Evolutionary conservation across 2,329 filamentous ascomycete species (phyloP), one percentile per base, ranked within the genome.

Genomic region (Verticillium isaacii): DNA sequence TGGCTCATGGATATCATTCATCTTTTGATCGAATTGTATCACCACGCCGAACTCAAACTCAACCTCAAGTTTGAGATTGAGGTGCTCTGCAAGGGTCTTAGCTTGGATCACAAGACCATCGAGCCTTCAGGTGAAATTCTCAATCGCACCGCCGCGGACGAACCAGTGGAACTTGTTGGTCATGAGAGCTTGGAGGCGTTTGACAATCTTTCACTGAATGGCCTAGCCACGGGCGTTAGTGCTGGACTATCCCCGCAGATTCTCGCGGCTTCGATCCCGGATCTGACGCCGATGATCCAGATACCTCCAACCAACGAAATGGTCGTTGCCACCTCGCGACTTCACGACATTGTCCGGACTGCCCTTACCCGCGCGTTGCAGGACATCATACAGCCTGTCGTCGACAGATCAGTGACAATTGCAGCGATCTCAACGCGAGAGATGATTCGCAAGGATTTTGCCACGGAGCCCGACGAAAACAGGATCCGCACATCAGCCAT

Each of bases 21-120:
- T 66, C 81, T 98, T 8, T 83, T 99, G 39, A 91, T 97, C 69
- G 96, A 99, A 71, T 83, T 99, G 4, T 99, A 99, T 71, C 90
- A 97, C 70, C 90, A 91, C 69, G 92, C 92, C 15, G 94, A 97
- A 68, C 80, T 99, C 61, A 98, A 98, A 74, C 85, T 99, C 41
- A 98, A 98, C 68, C 88, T 97, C 59, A 99, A 98, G 70, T 99
- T 99, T 69, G 95, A 99, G 75, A 98, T 99, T 62, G 95, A 99
- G 75, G 93, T 99, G 32, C 83, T 99, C 29, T 99, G 93, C 80
- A 96, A 96, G 72, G 93, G 93, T 14, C 80, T 99, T 17, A 89
- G 89, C 60, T 82, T 98, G n/a, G 93, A 98, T 65, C 90, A 97
- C 75, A 97, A 96, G 77, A 89, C 85, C 63, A 93, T 98, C 65